Conservation (phyloP, 1,284 basidiomycete species). For the Sanguinoderma infundibulare region DNA sequence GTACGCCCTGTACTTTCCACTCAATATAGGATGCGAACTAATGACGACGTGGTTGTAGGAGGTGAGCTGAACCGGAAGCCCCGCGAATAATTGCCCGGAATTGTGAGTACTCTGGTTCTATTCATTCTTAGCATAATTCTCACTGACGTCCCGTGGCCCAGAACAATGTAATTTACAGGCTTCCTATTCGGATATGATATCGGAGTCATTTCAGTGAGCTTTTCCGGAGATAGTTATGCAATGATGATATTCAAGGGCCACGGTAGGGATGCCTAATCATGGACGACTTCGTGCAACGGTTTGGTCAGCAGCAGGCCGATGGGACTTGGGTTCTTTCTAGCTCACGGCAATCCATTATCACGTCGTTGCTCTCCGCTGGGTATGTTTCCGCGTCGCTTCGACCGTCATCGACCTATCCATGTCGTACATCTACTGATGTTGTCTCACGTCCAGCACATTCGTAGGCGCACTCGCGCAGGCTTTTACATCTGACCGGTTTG, state of each 20-base stretch:
- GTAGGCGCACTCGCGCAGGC: slow-evolving; percentile 76
- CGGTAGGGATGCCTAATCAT: slow-evolving; percentile 78
- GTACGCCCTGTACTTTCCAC: slow-evolving; percentile 29
- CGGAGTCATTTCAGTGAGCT: slow-evolving; percentile 61
- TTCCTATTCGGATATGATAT: slow-evolving; percentile 75
- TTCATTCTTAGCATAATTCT: too few relatives aligned
- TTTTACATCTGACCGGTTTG: slow-evolving; percentile 77
- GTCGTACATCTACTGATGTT: slow-evolving; percentile 4
- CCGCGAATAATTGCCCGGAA: background rate
- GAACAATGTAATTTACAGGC: slow-evolving; percentile 37
- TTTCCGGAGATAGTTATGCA: background rate
- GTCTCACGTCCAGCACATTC: slow-evolving; percentile 52
- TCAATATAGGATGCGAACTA: background rate
- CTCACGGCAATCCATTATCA: slow-evolving; percentile 76
- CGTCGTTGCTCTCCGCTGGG: slow-evolving; percentile 80
- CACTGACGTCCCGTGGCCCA: background rate
- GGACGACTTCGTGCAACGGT: slow-evolving; percentile 74
- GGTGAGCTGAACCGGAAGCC: slow-evolving; percentile 24
- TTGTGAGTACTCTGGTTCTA: slow-evolving; percentile 2
- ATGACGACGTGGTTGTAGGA: slow-evolving; percentile 22
- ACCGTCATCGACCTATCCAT: background rate
- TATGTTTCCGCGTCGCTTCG: slow-evolving; percentile 33
- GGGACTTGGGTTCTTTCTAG: slow-evolving; percentile 60
- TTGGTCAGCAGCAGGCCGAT: slow-evolving; percentile 57
- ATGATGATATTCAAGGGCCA: background rate